phyloP scores from a whole-genome alignment of 2,329 filamentous ascomycete species.

The Fusarium illudens region DNA sequence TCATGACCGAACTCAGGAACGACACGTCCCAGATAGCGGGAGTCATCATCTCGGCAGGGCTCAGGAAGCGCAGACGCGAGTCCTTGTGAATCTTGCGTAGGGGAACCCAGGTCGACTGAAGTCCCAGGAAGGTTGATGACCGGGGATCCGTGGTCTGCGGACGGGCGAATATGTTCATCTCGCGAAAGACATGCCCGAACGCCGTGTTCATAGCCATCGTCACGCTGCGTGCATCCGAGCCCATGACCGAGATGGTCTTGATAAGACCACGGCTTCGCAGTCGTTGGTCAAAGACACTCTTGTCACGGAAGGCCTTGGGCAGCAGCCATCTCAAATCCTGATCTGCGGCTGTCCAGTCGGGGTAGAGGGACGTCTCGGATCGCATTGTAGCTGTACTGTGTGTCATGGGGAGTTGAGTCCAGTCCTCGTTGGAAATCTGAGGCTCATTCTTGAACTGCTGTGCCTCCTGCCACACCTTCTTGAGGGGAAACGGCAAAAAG shows the following conservation, averaged over 20 bases:
- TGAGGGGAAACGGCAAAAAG: slow-evolving; percentile 73
- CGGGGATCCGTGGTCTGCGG: slow-evolving; percentile 40
- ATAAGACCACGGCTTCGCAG: slow-evolving; percentile 79
- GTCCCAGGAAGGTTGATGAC: slow-evolving; percentile 62
- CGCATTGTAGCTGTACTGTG: slow-evolving; percentile 55
- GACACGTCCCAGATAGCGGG: slow-evolving; percentile 75
- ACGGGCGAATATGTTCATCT: slow-evolving; percentile 50
- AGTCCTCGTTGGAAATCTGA: slow-evolving; percentile 56
- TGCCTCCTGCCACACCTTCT: slow-evolving; percentile 62
- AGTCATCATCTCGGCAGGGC: slow-evolving; percentile 76
- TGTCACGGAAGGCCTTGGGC: slow-evolving; percentile 72
- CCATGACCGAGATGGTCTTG: slow-evolving; percentile 67
- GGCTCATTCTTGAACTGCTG: slow-evolving; percentile 56
- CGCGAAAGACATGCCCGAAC: slow-evolving; percentile 66
- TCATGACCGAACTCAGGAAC: slow-evolving; percentile 76
- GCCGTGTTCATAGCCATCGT: slow-evolving; percentile 68
- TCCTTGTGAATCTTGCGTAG: slow-evolving; percentile 80
- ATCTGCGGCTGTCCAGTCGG: slow-evolving; percentile 57
- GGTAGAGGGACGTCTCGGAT: slow-evolving; percentile 57
- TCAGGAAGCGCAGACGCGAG: slow-evolving; percentile 74
- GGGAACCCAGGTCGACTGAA: slow-evolving; percentile 76
- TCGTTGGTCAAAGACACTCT: slow-evolving; percentile 71
- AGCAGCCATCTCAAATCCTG: slow-evolving; percentile 68
- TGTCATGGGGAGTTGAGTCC: slow-evolving; percentile 63
- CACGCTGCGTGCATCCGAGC: slow-evolving; percentile 73